Conservation (phyloP, 495 filamentous ascomycete species). For the Podospora pseudocomata region DNA sequence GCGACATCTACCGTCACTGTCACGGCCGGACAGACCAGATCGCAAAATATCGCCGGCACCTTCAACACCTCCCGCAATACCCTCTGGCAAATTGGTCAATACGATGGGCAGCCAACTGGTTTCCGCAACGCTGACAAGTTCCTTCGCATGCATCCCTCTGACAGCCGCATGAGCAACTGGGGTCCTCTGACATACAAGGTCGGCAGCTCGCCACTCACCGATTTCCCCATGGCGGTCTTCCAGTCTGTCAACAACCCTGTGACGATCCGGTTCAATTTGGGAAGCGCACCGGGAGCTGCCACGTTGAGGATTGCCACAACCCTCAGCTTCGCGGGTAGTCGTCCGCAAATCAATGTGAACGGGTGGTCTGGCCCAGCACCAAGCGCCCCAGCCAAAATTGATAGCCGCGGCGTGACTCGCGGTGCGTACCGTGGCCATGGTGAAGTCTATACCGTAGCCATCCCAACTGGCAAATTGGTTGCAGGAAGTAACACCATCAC, state of each 20-base stretch:
- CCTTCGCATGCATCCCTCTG: slow-evolving; percentile 63
- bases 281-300: slow-evolving; percentile 43
- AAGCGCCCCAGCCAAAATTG: slow-evolving; percentile 57
- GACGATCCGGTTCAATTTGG: slow-evolving; percentile 58
- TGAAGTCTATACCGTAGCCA: slow-evolving; percentile 56
- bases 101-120: slow-evolving; percentile 60
- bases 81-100: slow-evolving; percentile 61
- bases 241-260: slow-evolving; percentile 58
- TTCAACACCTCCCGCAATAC: slow-evolving; percentile 39
- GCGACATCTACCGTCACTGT: slow-evolving; percentile 53
- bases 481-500: slow-evolving; percentile 60
- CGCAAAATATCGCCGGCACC: slow-evolving; percentile 52
- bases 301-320: slow-evolving; percentile 64
- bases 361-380: slow-evolving; percentile 46
- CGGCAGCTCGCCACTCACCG: slow-evolving; percentile 45
- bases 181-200: slow-evolving; percentile 56
- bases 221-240: slow-evolving; percentile 66
- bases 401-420: slow-evolving; percentile 60
- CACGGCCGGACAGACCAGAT: slow-evolving; percentile 50
- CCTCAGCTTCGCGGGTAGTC: slow-evolving; percentile 55
- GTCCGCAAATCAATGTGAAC: slow-evolving; percentile 51
- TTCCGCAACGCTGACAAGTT: slow-evolving; percentile 65
- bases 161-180: slow-evolving; percentile 60
- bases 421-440: slow-evolving; percentile 61
- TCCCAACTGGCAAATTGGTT: slow-evolving; percentile 55